Percentiles rank a stretch among this genome's conserved stretches.
phyloP scores from a whole-genome alignment of 345 rosid species.

The Dipteronia dyeriana region DNA sequence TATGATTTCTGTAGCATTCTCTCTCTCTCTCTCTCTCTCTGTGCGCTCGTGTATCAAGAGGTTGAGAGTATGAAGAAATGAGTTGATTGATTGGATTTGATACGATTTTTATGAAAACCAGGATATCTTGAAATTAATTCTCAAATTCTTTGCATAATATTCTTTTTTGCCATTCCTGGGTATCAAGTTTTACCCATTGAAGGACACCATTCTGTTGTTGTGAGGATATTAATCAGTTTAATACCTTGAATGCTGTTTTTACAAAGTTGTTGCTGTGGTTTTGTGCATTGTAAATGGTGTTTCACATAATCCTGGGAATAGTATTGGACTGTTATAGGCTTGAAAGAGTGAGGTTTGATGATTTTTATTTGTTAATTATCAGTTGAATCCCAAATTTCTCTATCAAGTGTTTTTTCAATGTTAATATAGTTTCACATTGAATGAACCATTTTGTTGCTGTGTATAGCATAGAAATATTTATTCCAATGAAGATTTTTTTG shows the following conservation, averaged over 20 bases:
- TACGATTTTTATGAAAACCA: neutral
- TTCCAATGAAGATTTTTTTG: too few species aligned
- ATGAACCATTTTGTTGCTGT: neutral
- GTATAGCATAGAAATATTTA: neutral
- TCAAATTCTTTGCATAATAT: constrained; percentile 4
- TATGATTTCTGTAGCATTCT: neutral
- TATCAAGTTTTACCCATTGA: neutral
- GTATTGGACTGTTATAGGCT: neutral
- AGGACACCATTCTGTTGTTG: neutral
- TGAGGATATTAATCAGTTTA: neutral
- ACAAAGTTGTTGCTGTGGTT: neutral
- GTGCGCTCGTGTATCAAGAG: too few species aligned
- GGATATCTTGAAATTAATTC: neutral
- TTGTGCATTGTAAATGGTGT: neutral
- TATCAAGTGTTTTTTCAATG: neutral
- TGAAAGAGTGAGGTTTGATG: neutral
- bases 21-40: constrained; percentile 7
- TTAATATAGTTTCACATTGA: neutral
- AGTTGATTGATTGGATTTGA: neutral
- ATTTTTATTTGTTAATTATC: neutral
- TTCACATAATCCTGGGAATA: neutral
- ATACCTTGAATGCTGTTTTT: neutral
- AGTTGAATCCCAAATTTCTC: neutral
- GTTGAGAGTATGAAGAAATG: too few species aligned
- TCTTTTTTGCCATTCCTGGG: neutral